Percentiles rank a stretch among this genome's conserved stretches.
These are phyloP conservation scores for Jatropha podagrica DNA, from an alignment of 441 rosid genomes.

Conservation along the genomic window DNA sequence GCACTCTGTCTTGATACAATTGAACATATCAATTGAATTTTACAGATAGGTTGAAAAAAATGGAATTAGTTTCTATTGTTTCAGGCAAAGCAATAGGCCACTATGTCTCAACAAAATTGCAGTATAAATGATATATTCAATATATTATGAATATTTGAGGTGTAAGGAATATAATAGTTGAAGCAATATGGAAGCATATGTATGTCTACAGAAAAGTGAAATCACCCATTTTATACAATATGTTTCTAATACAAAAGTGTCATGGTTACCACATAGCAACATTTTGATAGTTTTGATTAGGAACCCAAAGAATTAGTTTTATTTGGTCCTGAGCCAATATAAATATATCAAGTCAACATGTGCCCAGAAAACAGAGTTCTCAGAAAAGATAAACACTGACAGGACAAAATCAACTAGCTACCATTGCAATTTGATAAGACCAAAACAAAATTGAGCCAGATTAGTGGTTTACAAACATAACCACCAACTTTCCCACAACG, in stretches of 20 bases:
- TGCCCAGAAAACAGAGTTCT: background rate
- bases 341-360: background rate
- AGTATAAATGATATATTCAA: background rate
- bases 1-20: background rate
- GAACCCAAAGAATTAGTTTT: background rate
- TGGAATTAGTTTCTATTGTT: background rate
- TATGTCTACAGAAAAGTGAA: background rate
- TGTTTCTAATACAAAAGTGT: background rate
- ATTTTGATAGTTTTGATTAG: background rate
- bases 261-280: background rate
- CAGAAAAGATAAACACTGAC: background rate
- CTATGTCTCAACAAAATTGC: background rate
- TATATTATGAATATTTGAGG: background rate
- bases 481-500: too few relatives aligned
- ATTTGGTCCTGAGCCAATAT: background rate
- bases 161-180: background rate
- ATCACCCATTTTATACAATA: background rate
- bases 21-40: background rate
- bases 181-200: background rate
- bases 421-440: constrained; percentile 1
- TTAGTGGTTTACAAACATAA: background rate
- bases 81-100: too few relatives aligned
- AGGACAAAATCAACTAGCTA: background rate
- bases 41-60: background rate
- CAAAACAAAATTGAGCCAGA: background rate